Conservation (phyloP, 306 rosid species). For the Fragaria iinumae region DNA sequence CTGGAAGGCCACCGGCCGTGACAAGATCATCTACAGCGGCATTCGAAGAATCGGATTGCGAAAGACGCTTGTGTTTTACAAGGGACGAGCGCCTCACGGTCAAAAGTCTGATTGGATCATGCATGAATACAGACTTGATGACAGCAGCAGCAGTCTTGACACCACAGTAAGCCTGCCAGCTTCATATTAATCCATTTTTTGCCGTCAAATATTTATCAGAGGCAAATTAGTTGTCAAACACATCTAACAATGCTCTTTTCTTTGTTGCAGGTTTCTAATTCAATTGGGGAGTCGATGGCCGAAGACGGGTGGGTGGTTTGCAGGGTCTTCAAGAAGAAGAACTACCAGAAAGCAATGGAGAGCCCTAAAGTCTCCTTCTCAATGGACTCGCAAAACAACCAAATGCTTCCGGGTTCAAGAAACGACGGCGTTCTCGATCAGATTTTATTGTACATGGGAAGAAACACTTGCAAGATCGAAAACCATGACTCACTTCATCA, state of each 20-base stretch:
- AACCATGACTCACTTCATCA: constrained; percentile 25
- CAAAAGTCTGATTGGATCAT: constrained; percentile 65
- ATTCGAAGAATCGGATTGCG: constrained; percentile 49
- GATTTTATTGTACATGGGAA: constrained; percentile 56
- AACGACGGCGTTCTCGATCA: constrained; percentile 52
- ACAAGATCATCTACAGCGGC: constrained; percentile 52
- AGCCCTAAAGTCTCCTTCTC: constrained; percentile 40
- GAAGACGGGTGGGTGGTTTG: constrained; percentile 66
- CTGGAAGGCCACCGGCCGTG: constrained; percentile 66
- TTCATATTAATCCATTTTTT: background rate
- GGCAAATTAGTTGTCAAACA: background rate
- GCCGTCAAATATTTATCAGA: background rate
- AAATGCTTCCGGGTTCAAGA: constrained; percentile 22
- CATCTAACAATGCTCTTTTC: background rate
- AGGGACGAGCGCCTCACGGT: constrained; percentile 67
- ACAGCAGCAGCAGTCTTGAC: constrained; percentile 25
- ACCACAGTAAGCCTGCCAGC: constrained; percentile 30
- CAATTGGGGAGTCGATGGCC: constrained; percentile 33
- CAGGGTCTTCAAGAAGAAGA: constrained; percentile 60
- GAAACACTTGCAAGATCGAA: constrained; percentile 47
- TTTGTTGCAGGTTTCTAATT: constrained; percentile 30
- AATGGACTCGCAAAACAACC: constrained; percentile 20
- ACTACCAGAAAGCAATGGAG: constrained; percentile 47
- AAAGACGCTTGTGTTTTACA: constrained; percentile 56
- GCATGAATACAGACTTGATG: constrained; percentile 67